Evolutionary conservation across 495 filamentous ascomycete genomes (phyloP), one percentile per base, ranked within the genome.

Genomic region (Neurospora discreta): DNA sequence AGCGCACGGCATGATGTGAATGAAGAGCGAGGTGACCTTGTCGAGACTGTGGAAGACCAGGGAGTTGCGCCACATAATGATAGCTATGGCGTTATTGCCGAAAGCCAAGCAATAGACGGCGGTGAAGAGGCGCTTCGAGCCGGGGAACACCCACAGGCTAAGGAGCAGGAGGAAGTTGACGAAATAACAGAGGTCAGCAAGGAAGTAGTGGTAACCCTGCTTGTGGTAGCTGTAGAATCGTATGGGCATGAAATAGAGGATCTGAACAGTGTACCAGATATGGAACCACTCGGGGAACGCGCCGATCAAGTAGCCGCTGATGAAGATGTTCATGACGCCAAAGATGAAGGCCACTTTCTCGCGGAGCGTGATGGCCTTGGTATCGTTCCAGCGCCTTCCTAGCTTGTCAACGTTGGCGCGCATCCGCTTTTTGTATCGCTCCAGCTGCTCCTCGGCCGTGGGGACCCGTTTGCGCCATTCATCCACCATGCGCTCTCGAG

Each of bases 31-130:
- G 42, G 93, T 94, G 70, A 97, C 84, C 80, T 99, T 99, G 83
- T 99, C 95, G 80, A 98, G 89, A 72, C 92, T 94, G 82, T 99
- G 95, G 83, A 99, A 98, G 43, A 99, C 95, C 81, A 99, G 87
- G 26, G 93, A 97, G 80, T 99, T 99, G 71, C 95, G 89, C 95
- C 95, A 99, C 95, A 99, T 98, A 73, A 95, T 96, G 80, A 99
- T 98, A 20, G 95, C 95, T 68, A 96, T 90, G 68, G 95, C 95
- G 78, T 99, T 99, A 81, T 99, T 99, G 70, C 95, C 95, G 72
- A 91, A 94, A 20, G 93, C 92, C 70, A 99, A 85, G 75, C 95
- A 98, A 80, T 92, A 98, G 15, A 93, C 92, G 74, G 93, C 90
- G 74, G 97, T 97, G 79, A 99, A 94, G 18, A 99, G 85, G 68